Evolutionary conservation across 805 yeast genomes (phyloP), one percentile per base, ranked within the genome.

Genomic region (Saccharomycopsis javanensis): DNA sequence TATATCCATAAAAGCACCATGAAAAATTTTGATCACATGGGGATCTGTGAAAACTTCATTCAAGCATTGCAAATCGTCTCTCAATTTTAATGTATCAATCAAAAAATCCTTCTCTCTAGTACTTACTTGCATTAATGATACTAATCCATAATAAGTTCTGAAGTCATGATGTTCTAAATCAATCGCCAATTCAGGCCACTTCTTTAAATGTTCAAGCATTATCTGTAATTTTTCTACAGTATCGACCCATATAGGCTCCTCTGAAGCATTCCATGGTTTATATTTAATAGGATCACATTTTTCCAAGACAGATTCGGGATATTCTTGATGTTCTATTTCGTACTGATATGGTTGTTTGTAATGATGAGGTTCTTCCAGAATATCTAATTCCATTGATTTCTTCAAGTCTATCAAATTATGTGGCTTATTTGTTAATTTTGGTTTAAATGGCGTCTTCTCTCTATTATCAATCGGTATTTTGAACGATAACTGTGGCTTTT

Each of bases 161-260:
- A 79, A 86, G 66, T 91, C 97, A 67, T 94, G 99, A 70, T 94
- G 99, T 67, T 94, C 99, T 60, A 94, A 78, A 75, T 94, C 99
- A 15, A 94, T 85, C 1, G 98, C 99, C 42, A 94, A 79, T 57
- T 81, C 96, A 1, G 74, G 71, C 57, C 76, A 75, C 3, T 68
- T 66, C 54, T 69, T 67, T 50, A 94, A 73, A 5, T 76, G 78
- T 0, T 70, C 67, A 1, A 88, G 62, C 85, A 94, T 79, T 5
- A 66, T 69, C 1, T 71, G 64, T 27, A 94, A 68, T 25, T 73
- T 71, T 23, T 76, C 82, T 0, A 72, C 69, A 1, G 77, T 75
- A 61, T 86, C 90, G 0, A 94, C 86, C 88, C 94, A 88, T 1
- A 73, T 76, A 13, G 92, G 59, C 13, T 57, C 84, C 13, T 73